These are phyloP conservation scores for Diophrys appendiculata DNA, from an alignment of 73 alveolate species.

Conservation along the genomic window DNA sequence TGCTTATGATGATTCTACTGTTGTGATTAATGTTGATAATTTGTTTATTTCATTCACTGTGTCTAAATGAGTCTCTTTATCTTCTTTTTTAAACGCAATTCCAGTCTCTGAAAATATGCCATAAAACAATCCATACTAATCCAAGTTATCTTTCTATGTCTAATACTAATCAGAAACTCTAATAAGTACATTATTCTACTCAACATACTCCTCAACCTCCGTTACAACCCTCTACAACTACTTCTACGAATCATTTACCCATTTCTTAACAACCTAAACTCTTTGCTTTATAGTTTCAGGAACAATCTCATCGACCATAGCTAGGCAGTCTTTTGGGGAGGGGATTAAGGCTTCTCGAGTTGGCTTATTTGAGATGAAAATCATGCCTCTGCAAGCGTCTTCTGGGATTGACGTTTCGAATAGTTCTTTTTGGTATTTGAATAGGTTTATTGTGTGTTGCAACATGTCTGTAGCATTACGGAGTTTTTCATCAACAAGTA, in stretches of 20 bases:
- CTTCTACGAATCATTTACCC: slow-evolving; percentile 49
- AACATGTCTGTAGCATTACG: slow-evolving; percentile 59
- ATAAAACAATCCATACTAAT: slow-evolving; percentile 56
- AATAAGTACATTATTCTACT: slow-evolving; percentile 58
- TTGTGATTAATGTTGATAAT: slow-evolving; percentile 26
- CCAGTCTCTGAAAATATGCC: slow-evolving; percentile 66
- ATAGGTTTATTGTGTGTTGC: slow-evolving; percentile 27
- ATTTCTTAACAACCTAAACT: slow-evolving; percentile 59
- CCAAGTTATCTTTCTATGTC: slow-evolving; percentile 54
- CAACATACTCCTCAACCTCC: slow-evolving; percentile 73
- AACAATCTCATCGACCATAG: slow-evolving; percentile 50
- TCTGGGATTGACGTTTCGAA: slow-evolving; percentile 26
- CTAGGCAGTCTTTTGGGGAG: slow-evolving; percentile 62
- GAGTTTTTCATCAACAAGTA: slow-evolving; percentile 67
- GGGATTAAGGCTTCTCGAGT: slow-evolving; percentile 59
- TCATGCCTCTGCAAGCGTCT: slow-evolving; percentile 47
- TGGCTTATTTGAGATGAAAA: slow-evolving; percentile 16
- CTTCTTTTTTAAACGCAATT: slow-evolving; percentile 72
- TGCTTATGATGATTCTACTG: slow-evolving; percentile 51
- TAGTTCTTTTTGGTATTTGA: slow-evolving; percentile 19
- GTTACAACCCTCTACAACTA: slow-evolving; percentile 49
- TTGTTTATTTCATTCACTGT: slow-evolving; percentile 13
- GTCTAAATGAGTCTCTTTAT: not conserved
- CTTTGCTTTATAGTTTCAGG: slow-evolving; percentile 64
- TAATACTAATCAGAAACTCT: slow-evolving; percentile 44